phyloP scores from a whole-genome alignment of 2,329 filamentous ascomycete species.

The Tolypocladium tropicale region DNA sequence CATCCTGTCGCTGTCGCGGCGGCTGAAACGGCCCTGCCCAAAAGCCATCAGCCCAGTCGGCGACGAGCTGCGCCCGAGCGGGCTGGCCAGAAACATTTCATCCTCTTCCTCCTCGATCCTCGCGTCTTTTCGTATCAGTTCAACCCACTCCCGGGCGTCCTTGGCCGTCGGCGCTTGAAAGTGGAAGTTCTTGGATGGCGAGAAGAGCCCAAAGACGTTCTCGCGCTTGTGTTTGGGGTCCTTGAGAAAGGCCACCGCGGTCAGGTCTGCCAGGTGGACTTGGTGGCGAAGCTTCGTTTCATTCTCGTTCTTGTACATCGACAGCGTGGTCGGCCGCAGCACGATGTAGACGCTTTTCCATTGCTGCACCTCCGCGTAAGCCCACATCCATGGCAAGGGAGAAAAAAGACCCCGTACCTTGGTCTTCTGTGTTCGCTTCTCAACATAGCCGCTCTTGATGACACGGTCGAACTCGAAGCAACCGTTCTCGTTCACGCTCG shows the following conservation, averaged over 20 bases:
- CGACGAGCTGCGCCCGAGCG: constrained; percentile 40
- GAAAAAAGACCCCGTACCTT: constrained; percentile 49
- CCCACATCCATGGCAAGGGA: background rate
- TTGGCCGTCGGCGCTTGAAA: constrained; percentile 64
- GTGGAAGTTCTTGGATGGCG: constrained; percentile 82
- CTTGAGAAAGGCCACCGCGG: constrained; percentile 78
- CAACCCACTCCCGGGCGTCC: constrained; percentile 81
- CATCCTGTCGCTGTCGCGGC: constrained; percentile 29
- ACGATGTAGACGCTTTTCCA: constrained; percentile 91
- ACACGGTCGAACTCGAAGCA: constrained; percentile 95
- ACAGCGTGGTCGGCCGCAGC: constrained; percentile 79
- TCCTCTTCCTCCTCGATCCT: constrained; percentile 83
- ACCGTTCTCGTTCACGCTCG: constrained; percentile 82
- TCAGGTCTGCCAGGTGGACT: constrained; percentile 79
- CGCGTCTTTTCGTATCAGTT: constrained; percentile 67
- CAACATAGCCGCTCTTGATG: constrained; percentile 76
- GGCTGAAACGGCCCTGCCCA: constrained; percentile 3
- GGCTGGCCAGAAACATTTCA: constrained; percentile 66
- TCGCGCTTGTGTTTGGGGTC: constrained; percentile 80
- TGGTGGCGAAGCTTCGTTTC: constrained; percentile 85
- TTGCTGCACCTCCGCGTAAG: constrained; percentile 40
- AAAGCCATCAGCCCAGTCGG: constrained; percentile 9
- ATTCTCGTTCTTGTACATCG: constrained; percentile 84
- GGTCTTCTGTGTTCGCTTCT: constrained; percentile 86
- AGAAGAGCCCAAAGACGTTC: constrained; percentile 87